Evolutionary conservation across 2,329 filamentous ascomycete species (phyloP).

Genomic region (Amauroascus verrucosus): DNA sequence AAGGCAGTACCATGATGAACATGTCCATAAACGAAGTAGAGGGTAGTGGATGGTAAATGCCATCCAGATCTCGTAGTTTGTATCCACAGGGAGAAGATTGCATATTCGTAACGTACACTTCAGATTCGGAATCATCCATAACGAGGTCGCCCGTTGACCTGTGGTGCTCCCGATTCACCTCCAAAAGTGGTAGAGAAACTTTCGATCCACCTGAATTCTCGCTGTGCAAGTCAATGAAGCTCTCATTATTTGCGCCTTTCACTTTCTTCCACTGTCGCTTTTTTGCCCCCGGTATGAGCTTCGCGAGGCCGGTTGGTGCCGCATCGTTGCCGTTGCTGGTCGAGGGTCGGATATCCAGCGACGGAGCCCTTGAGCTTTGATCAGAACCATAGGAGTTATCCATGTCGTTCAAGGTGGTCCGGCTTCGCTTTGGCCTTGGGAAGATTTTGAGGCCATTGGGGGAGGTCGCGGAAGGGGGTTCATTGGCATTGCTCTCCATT

Average conservation of each 20-base stretch:
- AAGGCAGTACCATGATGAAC: neutral
- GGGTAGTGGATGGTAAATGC: neutral
- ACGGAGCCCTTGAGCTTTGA: conserved; percentile 21
- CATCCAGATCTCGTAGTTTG: neutral
- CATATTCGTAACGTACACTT: conserved; percentile 27
- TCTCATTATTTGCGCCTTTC: conserved; percentile 12
- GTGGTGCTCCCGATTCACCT: conserved; percentile 25
- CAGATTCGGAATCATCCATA: conserved; percentile 43
- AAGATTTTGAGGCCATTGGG: conserved; percentile 31
- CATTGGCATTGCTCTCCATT: conserved; percentile 29
- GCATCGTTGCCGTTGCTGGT: conserved; percentile 30
- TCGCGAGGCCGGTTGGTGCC: conserved; percentile 41
- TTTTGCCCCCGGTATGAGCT: conserved; percentile 35
- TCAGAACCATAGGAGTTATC: conserved; percentile 25
- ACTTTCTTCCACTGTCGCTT: conserved; percentile 38
- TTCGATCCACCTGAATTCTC: conserved; percentile 8
- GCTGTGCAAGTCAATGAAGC: conserved; percentile 5
- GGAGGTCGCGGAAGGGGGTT: conserved; percentile 22
- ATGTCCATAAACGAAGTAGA: neutral
- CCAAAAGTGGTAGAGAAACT: conserved; percentile 8
- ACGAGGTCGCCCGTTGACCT: conserved; percentile 21
- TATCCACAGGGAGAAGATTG: conserved; percentile 24
- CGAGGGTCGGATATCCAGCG: conserved; percentile 31
- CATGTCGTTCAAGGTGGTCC: conserved; percentile 28
- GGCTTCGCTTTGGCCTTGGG: conserved; percentile 29